A percentile compares a stretch with the other conserved stretches of the same genome.
Evolutionary conservation across 176 grass and related monocot genomes (phyloP).

Genomic region (Carex littledalei): DNA sequence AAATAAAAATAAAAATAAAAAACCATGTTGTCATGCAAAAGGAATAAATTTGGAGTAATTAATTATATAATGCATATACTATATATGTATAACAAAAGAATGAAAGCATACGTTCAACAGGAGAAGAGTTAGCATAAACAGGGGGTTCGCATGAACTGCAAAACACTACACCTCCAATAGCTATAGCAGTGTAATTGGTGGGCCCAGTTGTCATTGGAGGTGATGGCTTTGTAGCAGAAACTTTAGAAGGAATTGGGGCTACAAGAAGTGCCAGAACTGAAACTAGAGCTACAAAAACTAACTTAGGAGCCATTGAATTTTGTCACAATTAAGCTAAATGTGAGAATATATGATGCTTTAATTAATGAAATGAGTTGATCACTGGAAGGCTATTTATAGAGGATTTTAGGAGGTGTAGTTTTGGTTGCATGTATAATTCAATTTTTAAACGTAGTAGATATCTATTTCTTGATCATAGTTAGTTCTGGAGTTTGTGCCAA

Average conservation of each 20-base stretch:
- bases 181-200: constrained; percentile 3
- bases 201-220: neutral
- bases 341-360: neutral
- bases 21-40: neutral
- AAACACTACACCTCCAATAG: constrained; percentile 2
- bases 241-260: neutral
- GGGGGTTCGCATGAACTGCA: neutral
- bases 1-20: neutral
- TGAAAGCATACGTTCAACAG: neutral
- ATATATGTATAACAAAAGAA: neutral
- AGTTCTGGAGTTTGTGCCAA: neutral
- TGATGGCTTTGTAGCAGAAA: neutral
- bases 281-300: neutral
- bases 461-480: neutral
- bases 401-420: neutral
- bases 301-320: neutral
- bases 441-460: neutral
- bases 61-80: neutral
- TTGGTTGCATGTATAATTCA: neutral
- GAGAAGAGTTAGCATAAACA: neutral
- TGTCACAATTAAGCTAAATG: neutral
- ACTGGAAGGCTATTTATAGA: constrained; percentile 3
- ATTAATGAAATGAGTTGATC: neutral
- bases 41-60: neutral
- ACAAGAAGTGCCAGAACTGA: neutral